Evolutionary conservation across 1,139 yeast genomes (phyloP).

Genomic region (Pichia sp.): DNA sequence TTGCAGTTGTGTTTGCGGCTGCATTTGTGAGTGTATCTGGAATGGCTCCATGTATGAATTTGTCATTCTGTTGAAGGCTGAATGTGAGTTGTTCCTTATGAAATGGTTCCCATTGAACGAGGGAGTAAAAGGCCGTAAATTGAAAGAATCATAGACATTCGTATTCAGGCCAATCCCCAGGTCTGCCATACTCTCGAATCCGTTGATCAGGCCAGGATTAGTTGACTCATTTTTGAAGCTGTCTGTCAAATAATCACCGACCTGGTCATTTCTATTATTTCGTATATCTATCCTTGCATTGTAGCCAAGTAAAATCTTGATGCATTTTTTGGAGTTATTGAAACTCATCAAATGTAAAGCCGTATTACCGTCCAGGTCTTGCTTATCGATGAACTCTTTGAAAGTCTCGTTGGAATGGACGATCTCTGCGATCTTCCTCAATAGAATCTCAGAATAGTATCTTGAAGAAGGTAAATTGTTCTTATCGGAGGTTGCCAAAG

Average conservation of each 20-base stretch:
- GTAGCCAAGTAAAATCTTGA: slow-evolving; percentile 65
- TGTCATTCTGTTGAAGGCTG: neutral
- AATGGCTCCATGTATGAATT: slow-evolving; percentile 15
- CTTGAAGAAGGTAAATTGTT: slow-evolving; percentile 70
- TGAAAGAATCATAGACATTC: slow-evolving; percentile 15
- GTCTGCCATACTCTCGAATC: neutral
- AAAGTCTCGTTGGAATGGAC: slow-evolving; percentile 48
- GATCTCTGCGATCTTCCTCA: slow-evolving; percentile 63
- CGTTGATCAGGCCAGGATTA: slow-evolving; percentile 9
- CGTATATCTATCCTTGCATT: slow-evolving; percentile 69
- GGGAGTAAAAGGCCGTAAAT: slow-evolving; percentile 17
- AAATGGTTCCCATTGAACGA: slow-evolving; percentile 4
- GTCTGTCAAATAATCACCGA: slow-evolving; percentile 63
- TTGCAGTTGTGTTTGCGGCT: neutral
- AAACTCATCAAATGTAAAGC: slow-evolving; percentile 81
- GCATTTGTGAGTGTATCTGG: neutral
- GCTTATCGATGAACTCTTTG: slow-evolving; percentile 70
- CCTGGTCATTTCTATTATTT: slow-evolving; percentile 68
- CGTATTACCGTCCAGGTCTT: slow-evolving; percentile 81
- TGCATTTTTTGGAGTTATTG: slow-evolving; percentile 69
- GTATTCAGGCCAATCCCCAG: neutral
- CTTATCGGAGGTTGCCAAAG: slow-evolving; percentile 51
- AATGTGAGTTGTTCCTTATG: neutral
- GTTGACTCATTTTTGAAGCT: slow-evolving; percentile 29
- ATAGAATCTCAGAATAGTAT: slow-evolving; percentile 73